Conservation (phyloP, 2,329 filamentous ascomycete genomes). For the Exophiala xenobiotica region DNA sequence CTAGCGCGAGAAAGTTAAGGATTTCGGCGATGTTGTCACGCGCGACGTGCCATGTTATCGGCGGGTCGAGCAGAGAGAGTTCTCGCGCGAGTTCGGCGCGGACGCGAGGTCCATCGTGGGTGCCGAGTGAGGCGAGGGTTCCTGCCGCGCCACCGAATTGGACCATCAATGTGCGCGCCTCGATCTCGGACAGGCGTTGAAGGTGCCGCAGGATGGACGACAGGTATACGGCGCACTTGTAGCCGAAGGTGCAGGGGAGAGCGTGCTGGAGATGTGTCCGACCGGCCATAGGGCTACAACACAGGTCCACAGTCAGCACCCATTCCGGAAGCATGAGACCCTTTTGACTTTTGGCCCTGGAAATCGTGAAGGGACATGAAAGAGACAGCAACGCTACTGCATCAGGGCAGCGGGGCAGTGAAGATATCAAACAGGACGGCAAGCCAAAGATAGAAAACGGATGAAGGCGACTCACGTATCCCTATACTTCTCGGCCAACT, state of each 20-base stretch:
- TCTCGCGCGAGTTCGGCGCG: conserved; percentile 51
- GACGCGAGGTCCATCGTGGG: conserved; percentile 33
- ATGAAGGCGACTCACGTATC: conserved; percentile 38
- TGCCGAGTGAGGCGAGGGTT: conserved; percentile 33
- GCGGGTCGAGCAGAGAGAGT: conserved; percentile 49
- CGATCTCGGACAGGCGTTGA: conserved; percentile 49
- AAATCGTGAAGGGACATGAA: too few relatives aligned
- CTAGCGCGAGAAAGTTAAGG: conserved; percentile 53
- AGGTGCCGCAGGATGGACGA: conserved; percentile 51
- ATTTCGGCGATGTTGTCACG: conserved; percentile 56
- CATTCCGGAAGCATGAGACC: too few relatives aligned
- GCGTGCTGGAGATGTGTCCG: conserved; percentile 60
- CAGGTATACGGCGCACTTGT: conserved; percentile 58
- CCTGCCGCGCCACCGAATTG: conserved; percentile 60
- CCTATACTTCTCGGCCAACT: conserved; percentile 47
- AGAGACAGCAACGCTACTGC: too few relatives aligned
- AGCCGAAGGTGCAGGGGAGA: conserved; percentile 57
- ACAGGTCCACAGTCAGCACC: too few relatives aligned
- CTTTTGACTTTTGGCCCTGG: too few relatives aligned
- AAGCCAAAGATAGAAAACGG: not conserved
- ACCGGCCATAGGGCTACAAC: conserved; percentile 60
- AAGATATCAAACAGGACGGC: not conserved
- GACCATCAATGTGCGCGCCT: conserved; percentile 49
- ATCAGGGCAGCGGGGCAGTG: not conserved
- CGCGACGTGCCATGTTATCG: conserved; percentile 59